phyloP scores from a whole-genome alignment of 176 grass and related monocot species.

The Tillandsia leiboldiana region DNA sequence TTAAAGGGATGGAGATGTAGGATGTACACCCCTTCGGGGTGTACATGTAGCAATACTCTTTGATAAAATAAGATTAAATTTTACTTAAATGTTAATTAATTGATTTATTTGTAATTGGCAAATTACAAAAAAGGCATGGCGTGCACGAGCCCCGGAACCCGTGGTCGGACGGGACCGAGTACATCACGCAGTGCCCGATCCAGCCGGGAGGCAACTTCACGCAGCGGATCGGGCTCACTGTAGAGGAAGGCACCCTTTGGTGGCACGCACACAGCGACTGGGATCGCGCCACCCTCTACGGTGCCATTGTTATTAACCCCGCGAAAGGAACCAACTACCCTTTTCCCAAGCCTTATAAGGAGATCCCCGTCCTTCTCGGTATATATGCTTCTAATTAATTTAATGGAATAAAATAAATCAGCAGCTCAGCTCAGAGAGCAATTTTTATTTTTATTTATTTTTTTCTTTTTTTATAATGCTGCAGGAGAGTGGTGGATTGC shows the following conservation, averaged over 20 bases:
- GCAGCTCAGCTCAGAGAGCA: not conserved
- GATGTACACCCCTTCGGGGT: too few species aligned
- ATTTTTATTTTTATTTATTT: not conserved
- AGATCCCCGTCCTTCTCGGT: constrained; percentile 34
- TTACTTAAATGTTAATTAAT: not conserved
- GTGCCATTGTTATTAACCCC: constrained; percentile 24
- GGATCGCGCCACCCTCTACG: constrained; percentile 20
- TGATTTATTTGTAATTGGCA: not conserved
- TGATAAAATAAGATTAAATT: not conserved
- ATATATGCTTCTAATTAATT: not conserved
- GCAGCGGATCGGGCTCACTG: constrained; percentile 26
- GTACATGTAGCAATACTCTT: too few species aligned
- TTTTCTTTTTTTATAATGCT: not conserved
- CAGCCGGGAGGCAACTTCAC: not conserved
- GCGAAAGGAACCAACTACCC: constrained; percentile 1
- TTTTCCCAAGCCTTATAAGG: not conserved
- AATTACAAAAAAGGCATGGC: constrained; percentile 19
- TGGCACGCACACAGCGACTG: constrained; percentile 34
- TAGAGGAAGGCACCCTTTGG: constrained; percentile 32
- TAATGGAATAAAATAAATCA: not conserved
- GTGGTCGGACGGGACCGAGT: constrained; percentile 30
- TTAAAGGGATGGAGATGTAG: too few species aligned
- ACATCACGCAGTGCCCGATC: constrained; percentile 35
- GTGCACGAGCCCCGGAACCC: constrained; percentile 7
- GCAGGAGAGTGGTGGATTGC: constrained; percentile 35